Evolutionary conservation across 1,284 basidiomycete species (phyloP).

Genomic region (Marasmius oreades): DNA sequence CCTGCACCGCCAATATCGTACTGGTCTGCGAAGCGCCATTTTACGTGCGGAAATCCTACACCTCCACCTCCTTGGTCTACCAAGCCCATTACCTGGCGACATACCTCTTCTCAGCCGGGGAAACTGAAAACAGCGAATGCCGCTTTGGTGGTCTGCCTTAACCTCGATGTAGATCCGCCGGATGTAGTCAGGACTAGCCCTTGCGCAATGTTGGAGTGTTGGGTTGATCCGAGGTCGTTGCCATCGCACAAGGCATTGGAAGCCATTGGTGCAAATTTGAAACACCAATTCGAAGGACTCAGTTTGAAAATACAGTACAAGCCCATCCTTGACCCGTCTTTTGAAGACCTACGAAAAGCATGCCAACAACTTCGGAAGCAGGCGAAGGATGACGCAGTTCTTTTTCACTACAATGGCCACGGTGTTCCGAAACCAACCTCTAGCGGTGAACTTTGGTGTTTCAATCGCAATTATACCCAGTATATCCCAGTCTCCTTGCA

Average conservation of each 20-base stretch:
- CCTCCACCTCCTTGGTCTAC: constrained; percentile 61
- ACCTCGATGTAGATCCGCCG: constrained; percentile 97
- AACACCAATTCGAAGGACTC: constrained; percentile 95
- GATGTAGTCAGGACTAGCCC: constrained; percentile 97
- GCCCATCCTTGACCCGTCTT: constrained; percentile 89
- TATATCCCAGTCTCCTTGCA: constrained; percentile 96
- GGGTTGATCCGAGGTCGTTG: constrained; percentile 93
- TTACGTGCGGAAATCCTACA: constrained; percentile 83
- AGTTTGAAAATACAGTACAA: constrained; percentile 91
- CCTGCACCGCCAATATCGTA: constrained; percentile 63
- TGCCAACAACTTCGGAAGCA: constrained; percentile 84
- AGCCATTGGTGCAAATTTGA: constrained; percentile 87
- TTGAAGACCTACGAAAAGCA: constrained; percentile 92
- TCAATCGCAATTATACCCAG: constrained; percentile 97
- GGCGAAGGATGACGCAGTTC: constrained; percentile 90
- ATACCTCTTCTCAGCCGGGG: constrained; percentile 57
- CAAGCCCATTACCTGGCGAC: constrained; percentile 73
- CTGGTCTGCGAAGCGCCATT: constrained; percentile 83
- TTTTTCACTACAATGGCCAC: constrained; percentile 99
- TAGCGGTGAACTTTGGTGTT: constrained; percentile 98
- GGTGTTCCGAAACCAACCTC: constrained; percentile 97
- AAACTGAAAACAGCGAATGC: constrained; percentile 91
- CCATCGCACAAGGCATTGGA: constrained; percentile 87
- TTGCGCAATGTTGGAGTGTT: constrained; percentile 93
- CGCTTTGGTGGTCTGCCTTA: constrained; percentile 92